These are phyloP conservation scores for Ophiostoma piceae DNA, from an alignment of 2,329 filamentous ascomycete genomes.

Conservation along the genomic window DNA sequence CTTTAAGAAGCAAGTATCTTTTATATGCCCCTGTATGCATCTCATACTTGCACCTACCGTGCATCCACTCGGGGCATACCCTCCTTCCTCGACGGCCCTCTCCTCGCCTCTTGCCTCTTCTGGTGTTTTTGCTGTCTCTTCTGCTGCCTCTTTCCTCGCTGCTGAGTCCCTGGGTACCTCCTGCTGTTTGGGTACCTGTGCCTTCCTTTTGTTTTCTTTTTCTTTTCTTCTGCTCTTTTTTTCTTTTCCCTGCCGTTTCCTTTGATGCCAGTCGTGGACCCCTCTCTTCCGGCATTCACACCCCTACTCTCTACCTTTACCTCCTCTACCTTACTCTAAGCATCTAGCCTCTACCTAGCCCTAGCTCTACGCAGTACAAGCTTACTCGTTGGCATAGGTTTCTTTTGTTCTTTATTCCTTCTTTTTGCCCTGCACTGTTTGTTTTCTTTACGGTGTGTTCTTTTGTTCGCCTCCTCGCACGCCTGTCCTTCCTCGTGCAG, in stretches of 20 bases:
- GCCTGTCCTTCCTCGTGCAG: neutral
- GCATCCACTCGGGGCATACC: slow-evolving; percentile 9
- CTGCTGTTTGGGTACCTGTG: neutral
- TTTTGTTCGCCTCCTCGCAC: neutral
- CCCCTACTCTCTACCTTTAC: neutral
- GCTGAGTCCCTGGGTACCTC: no score
- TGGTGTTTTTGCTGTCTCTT: neutral
- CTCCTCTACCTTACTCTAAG: neutral
- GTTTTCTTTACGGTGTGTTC: neutral
- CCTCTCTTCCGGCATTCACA: neutral
- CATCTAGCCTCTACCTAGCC: neutral
- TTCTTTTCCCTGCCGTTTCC: neutral
- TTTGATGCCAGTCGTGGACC: neutral
- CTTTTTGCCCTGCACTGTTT: neutral
- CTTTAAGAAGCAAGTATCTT: neutral
- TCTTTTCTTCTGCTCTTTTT: neutral
- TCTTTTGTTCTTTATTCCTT: neutral
- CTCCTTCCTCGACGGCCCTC: slow-evolving; percentile 6
- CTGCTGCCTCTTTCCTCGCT: neutral
- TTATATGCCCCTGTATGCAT: neutral
- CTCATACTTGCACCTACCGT: neutral
- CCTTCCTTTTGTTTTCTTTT: neutral
- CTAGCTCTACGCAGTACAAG: no score
- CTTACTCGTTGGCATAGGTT: neutral
- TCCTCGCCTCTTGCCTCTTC: neutral